Percentiles rank a stretch among this genome's conserved stretches.
These are phyloP conservation scores for Eucalyptus microcorys DNA, from an alignment of 345 rosid species.

Conservation along the genomic window DNA sequence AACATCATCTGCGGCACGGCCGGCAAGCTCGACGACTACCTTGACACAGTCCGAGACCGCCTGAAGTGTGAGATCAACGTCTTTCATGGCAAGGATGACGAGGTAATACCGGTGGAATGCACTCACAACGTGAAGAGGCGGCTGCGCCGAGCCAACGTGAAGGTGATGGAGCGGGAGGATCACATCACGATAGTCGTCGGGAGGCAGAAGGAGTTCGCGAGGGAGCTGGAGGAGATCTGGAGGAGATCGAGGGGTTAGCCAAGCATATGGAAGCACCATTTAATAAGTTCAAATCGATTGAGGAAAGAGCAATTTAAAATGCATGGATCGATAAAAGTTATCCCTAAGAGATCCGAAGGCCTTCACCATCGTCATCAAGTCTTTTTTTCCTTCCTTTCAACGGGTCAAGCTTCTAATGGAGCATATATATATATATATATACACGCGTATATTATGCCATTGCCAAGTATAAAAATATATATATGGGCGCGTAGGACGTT, in stretches of 20 bases:
- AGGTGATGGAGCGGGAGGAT: conserved; percentile 66
- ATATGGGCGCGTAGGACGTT: background rate
- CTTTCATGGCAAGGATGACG: conserved; percentile 80
- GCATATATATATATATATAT: background rate
- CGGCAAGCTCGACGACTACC: conserved; percentile 63
- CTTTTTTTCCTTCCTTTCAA: background rate
- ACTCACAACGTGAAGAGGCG: conserved; percentile 48
- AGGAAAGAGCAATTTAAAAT: background rate
- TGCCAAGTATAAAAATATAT: background rate
- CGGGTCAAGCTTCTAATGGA: background rate
- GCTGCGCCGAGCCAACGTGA: conserved; percentile 65
- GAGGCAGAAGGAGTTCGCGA: conserved; percentile 73
- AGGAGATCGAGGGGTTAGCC: conserved; percentile 5
- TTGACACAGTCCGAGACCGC: conserved; percentile 43
- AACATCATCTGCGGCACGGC: conserved; percentile 89
- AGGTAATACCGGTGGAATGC: conserved; percentile 85
- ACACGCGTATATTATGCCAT: background rate
- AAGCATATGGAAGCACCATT: background rate
- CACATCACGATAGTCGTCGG: conserved; percentile 92
- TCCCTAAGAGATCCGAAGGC: background rate
- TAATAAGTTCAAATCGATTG: background rate
- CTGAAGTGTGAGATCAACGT: conserved; percentile 56
- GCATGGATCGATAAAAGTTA: background rate
- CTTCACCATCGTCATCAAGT: background rate
- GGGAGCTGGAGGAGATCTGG: conserved; percentile 86